Conservation (phyloP, 1,284 basidiomycete genomes). For the Taiwanofungus camphoratus region DNA sequence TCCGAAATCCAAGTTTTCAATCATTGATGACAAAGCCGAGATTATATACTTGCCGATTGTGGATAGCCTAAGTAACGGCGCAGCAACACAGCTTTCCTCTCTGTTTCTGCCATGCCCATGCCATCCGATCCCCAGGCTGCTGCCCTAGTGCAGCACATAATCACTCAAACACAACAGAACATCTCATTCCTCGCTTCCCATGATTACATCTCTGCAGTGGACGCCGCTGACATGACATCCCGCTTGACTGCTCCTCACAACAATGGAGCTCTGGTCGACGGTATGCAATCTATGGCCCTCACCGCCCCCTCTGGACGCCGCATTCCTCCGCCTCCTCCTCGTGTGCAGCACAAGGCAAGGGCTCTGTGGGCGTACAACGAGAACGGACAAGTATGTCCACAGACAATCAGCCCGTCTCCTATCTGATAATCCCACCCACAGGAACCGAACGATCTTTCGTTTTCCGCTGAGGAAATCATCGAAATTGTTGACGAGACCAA, state of each 20-base stretch:
- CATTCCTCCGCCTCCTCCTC: constrained; percentile 27
- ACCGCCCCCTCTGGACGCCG: constrained; percentile 15
- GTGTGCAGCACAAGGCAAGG: constrained; percentile 38
- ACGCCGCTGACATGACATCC: constrained; percentile 45
- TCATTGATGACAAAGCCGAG: no score
- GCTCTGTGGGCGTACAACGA: constrained; percentile 68
- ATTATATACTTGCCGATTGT: no score
- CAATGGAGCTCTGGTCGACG: constrained; percentile 12
- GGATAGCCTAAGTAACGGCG: no score
- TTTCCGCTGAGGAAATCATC: constrained; percentile 51
- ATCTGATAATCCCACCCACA: constrained; percentile 19
- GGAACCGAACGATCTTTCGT: constrained; percentile 57
- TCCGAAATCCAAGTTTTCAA: no score
- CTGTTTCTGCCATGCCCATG: constrained; percentile 11
- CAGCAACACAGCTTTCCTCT: neutral
- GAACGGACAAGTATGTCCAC: constrained; percentile 37
- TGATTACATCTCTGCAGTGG: constrained; percentile 46
- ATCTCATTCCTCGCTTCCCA: constrained; percentile 57
- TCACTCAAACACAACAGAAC: constrained; percentile 58
- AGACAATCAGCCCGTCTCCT: constrained; percentile 1
- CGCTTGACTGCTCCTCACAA: constrained; percentile 32
- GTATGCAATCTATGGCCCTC: constrained; percentile 16
- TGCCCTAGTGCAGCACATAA: constrained; percentile 48
- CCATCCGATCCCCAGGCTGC: constrained; percentile 24
- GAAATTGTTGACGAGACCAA: constrained; percentile 58